Evolutionary conservation across 192 early-diverging fungal genomes (phyloP).

Genomic region (Chytriomyces sp.): DNA sequence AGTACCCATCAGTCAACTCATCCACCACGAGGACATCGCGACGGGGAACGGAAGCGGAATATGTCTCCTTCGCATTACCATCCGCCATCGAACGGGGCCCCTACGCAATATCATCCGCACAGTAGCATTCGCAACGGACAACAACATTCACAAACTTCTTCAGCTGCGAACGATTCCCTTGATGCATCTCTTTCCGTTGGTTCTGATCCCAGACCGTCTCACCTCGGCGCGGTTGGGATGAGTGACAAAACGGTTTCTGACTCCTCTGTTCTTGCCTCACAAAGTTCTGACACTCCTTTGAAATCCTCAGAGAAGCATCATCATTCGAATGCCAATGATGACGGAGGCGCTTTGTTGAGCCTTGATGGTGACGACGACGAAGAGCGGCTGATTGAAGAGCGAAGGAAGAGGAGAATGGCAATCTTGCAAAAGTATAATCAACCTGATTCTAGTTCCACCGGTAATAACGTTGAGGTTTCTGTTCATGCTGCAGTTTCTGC

Average conservation of each 20-base stretch:
- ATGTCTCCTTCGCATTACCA: background rate
- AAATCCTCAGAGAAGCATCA: background rate
- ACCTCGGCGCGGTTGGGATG: background rate
- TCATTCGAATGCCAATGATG: background rate
- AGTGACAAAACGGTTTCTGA: slow-evolving; percentile 16
- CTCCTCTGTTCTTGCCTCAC: slow-evolving; percentile 11
- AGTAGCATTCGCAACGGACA: background rate
- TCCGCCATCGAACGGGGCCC: background rate
- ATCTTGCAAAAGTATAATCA: slow-evolving; percentile 73
- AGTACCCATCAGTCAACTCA: background rate
- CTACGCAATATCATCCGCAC: background rate
- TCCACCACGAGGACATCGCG: background rate
- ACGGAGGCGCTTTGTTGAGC: background rate
- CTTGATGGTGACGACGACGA: slow-evolving; percentile 66
- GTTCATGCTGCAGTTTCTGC: background rate
- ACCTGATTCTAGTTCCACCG: slow-evolving; percentile 28
- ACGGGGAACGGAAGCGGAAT: slow-evolving; percentile 2
- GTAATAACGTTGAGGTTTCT: slow-evolving; percentile 10
- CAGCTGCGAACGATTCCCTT: no score
- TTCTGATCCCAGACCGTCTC: no score
- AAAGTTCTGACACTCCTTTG: slow-evolving; percentile 28
- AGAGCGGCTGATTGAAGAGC: slow-evolving; percentile 80
- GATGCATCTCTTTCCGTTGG: background rate
- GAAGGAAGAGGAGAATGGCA: slow-evolving; percentile 72
- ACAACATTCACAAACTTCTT: background rate